Conservation (phyloP, 345 rosid species). For the Cardiospermum halicacabum region DNA sequence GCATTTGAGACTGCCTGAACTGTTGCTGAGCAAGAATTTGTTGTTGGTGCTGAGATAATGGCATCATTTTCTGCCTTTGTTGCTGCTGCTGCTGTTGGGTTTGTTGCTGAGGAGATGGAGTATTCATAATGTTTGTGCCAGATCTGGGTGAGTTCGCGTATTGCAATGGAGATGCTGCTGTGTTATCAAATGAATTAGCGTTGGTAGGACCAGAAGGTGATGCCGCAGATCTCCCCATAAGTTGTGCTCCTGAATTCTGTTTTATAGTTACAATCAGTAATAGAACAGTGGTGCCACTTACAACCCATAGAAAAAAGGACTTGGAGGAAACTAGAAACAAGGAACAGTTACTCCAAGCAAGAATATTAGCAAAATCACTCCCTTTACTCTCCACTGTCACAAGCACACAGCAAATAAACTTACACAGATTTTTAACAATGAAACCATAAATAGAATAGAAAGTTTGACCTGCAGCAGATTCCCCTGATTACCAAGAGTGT, state of each 20-base stretch:
- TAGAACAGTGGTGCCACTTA: not conserved
- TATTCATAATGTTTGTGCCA: constrained; percentile 62
- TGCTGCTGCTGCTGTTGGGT: constrained; percentile 46
- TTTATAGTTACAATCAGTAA: constrained; percentile 17
- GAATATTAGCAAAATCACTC: not conserved
- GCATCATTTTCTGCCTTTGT: constrained; percentile 74
- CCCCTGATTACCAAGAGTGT: constrained; percentile 53
- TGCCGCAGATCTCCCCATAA: constrained; percentile 80
- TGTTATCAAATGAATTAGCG: constrained; percentile 59
- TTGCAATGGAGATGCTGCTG: constrained; percentile 74
- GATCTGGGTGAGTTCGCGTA: constrained; percentile 94
- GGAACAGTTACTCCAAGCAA: not conserved
- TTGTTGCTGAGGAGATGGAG: constrained; percentile 88
- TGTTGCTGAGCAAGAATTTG: constrained; percentile 75
- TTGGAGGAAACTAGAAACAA: not conserved
- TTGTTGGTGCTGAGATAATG: constrained; percentile 71
- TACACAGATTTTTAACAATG: not conserved
- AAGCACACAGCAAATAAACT: not conserved
- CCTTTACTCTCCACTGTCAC: not conserved
- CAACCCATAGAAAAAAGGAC: too few relatives aligned
- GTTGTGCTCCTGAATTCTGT: constrained; percentile 71
- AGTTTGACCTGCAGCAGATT: constrained; percentile 62
- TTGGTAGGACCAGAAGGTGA: constrained; percentile 63
- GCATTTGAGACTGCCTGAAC: constrained; percentile 70
- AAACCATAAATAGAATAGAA: constrained; percentile 3